Conservation (phyloP, 306 rosid species). For the Rosa rugosa region DNA sequence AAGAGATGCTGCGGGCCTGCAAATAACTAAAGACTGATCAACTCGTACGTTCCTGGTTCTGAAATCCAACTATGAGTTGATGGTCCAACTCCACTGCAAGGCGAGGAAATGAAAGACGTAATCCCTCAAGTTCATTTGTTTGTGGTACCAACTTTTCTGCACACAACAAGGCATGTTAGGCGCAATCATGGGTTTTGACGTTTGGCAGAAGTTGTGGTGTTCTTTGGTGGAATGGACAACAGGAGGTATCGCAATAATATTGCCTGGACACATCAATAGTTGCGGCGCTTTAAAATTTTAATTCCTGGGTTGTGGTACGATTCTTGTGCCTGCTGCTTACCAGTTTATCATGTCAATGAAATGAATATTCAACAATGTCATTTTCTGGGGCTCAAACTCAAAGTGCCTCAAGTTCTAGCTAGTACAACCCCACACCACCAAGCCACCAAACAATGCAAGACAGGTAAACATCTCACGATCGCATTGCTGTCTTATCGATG, state of each 20-base stretch:
- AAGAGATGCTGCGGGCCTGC: too few species aligned
- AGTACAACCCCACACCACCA: neutral
- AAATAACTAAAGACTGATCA: neutral
- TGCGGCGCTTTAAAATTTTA: neutral
- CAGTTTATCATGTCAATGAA: neutral
- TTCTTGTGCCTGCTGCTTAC: neutral
- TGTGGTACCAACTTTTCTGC: neutral
- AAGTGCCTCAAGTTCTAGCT: neutral
- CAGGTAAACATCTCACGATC: neutral
- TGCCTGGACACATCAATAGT: neutral
- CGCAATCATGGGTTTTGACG: neutral
- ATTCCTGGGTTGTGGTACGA: neutral
- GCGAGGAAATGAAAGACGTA: neutral
- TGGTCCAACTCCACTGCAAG: neutral
- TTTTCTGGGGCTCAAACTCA: conserved; percentile 2
- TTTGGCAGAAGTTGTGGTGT: neutral
- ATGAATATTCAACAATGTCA: neutral
- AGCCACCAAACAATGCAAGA: neutral
- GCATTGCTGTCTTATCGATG: neutral
- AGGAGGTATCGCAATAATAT: neutral
- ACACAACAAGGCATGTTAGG: neutral
- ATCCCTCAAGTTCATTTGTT: neutral
- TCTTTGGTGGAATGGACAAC: neutral
- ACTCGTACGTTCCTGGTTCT: neutral
- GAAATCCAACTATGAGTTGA: neutral